Evolutionary conservation across 2,329 filamentous ascomycete genomes (phyloP).

Genomic region (Falciphora oryzae): DNA sequence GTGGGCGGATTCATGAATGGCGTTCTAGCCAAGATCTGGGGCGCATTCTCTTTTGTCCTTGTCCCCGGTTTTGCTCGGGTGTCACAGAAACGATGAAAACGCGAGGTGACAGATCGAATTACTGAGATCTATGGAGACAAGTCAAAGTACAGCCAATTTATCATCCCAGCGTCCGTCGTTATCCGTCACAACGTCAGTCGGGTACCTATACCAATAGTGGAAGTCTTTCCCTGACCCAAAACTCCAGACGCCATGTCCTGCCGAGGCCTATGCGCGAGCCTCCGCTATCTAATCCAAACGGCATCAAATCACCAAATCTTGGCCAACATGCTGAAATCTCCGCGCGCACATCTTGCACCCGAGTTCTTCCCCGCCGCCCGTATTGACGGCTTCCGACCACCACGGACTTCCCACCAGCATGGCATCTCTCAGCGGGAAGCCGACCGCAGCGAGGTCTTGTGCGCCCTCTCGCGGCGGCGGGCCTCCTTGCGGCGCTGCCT

Average conservation of each 20-base stretch:
- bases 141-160: too few relatives aligned
- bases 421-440: neutral
- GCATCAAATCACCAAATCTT: neutral
- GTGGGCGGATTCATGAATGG: too few relatives aligned
- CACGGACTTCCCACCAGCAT: slow-evolving; percentile 73
- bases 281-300: neutral
- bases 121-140: too few relatives aligned
- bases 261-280: neutral
- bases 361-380: neutral
- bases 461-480: slow-evolving; percentile 4
- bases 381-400: too few relatives aligned
- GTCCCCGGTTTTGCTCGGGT: neutral
- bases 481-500: slow-evolving; percentile 10
- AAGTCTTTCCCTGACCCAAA: neutral
- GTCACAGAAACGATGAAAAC: neutral
- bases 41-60: neutral
- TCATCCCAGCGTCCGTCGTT: too few relatives aligned
- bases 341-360: too few relatives aligned
- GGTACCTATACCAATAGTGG: neutral
- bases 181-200: neutral
- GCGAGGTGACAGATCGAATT: too few relatives aligned
- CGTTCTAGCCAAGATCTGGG: too few relatives aligned
- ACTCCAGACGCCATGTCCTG: neutral
- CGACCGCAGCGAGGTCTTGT: neutral
- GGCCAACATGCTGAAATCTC: too few relatives aligned